Conservation (phyloP, 2,329 filamentous ascomycete species). For the Chalaropsis ovoidea region DNA sequence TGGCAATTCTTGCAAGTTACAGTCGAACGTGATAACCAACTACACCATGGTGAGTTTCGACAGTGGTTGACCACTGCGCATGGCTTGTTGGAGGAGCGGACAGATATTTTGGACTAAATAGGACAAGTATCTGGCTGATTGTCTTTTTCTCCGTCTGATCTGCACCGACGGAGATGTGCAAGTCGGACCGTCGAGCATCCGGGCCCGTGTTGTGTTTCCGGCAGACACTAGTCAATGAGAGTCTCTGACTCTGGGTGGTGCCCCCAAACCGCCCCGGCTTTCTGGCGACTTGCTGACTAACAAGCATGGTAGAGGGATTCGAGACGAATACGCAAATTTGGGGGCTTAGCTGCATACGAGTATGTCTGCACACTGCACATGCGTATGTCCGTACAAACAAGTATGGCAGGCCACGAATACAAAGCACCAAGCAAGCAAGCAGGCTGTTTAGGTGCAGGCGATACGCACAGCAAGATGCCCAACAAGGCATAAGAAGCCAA, state of each 20-base stretch:
- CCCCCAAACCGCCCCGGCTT: no score
- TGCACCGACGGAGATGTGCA: no score
- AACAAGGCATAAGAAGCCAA: neutral
- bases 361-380: neutral
- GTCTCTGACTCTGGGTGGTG: no score
- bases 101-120: no score
- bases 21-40: constrained; percentile 25
- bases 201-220: no score
- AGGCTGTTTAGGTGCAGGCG: neutral
- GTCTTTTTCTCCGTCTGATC: no score
- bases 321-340: neutral
- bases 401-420: neutral
- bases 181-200: no score
- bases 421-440: neutral
- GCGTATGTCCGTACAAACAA: neutral
- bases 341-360: constrained; percentile 13
- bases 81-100: neutral
- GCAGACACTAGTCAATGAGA: no score
- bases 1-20: constrained; percentile 18
- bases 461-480: neutral
- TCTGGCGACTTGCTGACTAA: neutral
- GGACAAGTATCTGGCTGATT: no score
- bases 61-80: constrained; percentile 23
- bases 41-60: constrained; percentile 26
- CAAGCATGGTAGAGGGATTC: neutral